Evolutionary conservation across 2,329 filamentous ascomycete species (phyloP), one percentile per base, ranked within the genome.

Genomic region (Chaetothyriales sp.): DNA sequence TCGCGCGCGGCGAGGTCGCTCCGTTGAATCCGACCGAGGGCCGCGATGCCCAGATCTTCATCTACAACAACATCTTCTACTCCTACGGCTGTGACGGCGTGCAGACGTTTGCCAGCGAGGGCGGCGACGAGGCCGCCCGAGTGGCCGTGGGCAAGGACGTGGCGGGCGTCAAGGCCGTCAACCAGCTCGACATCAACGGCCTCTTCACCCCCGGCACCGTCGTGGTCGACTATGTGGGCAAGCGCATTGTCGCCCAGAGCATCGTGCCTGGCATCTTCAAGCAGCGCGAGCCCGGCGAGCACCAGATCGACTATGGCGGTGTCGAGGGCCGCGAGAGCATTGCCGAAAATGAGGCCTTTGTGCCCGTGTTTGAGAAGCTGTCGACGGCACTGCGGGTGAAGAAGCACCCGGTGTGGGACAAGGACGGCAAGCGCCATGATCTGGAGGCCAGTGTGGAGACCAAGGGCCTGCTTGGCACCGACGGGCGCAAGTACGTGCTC

Each of bases 21-120:
- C 88, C 92, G 5, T 72, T 98, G 51, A 98, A 98, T 71, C 94
- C 92, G 5, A 97, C 90, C 0, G 92, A 98, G 70, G 82, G 77
- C 57, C 81, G 78, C 60, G 90, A 98, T 67, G 92, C 92, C 3
- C 92, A 98, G 67, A 98, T 98, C 59, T 98, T 95, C 64, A 90
- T 98, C 20, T 95, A 97, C 75, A 97, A 97, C 76, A 98, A 98
- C 70, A 89, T 98, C 60, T 98, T 98, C 74, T 98, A 95, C 74
- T 97, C 92, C 0, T 97, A 95, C 62, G 92, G 92, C 56, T 90
- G 92, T 45, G 92, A 98, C 67, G 94, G 92, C 49, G 92, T 97
- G 46, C 90, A 92, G 44, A 98, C 92, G 15, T 98, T 98, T 68
- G 89, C 89, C 9, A 89, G 85, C 2, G 92, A 98, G 70, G 92